Base-by-base conservation (phyloP, 176 grass and related monocot species). In the Panicum miliaceum region DNA sequence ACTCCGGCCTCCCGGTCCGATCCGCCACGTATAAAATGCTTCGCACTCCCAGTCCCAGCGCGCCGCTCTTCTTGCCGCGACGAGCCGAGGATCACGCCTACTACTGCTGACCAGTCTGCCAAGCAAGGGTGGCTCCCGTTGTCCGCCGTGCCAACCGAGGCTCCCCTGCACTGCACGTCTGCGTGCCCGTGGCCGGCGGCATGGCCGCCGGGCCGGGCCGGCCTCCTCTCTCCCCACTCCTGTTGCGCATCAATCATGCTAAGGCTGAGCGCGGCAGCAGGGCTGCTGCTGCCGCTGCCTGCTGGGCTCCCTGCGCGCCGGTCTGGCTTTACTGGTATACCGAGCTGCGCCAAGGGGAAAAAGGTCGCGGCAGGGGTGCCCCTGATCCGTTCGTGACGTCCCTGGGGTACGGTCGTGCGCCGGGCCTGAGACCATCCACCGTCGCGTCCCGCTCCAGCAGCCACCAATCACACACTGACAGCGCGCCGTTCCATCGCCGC, bases 211-310 rank as follows among this genome's bases (percentile, higher is more conserved):
- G 63, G 34, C 57, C 53, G 8, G 57, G 57, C 29, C 27, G 29
- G 29, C 29, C 29, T 32, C 7, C 7, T 27, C 47, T 78, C 41
- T 15, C 41, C 37, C 38, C 7, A n/a, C 50, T 27, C 48, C 15
- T n/a, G 57, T 22, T 47, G 51, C 62, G 46, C 68, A 74, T 84
- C 76, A 89, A 76, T 85, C 82, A 54, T 71, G 70, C 11, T 61
- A 45, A 85, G 27, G 62, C 77, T 76, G 47, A 1, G 32, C n/a
- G 77, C 23, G 1, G n/a, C n/a, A 77, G 23, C 51, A 16, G 43
- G 18, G 45, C 82, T n/a, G 51, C 29, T 2, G n/a, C n/a, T n/a
- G n/a, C n/a, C n/a, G n/a, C n/a, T n/a, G n/a, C n/a, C n/a, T n/a
- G 20, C 41, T 60, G 50, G 5, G 14, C 12, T 34, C n/a, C n/a